Evolutionary conservation across 2,329 filamentous ascomycete species (phyloP), one percentile per base, ranked within the genome.

Genomic region (Phyllosticta citribraziliensis): DNA sequence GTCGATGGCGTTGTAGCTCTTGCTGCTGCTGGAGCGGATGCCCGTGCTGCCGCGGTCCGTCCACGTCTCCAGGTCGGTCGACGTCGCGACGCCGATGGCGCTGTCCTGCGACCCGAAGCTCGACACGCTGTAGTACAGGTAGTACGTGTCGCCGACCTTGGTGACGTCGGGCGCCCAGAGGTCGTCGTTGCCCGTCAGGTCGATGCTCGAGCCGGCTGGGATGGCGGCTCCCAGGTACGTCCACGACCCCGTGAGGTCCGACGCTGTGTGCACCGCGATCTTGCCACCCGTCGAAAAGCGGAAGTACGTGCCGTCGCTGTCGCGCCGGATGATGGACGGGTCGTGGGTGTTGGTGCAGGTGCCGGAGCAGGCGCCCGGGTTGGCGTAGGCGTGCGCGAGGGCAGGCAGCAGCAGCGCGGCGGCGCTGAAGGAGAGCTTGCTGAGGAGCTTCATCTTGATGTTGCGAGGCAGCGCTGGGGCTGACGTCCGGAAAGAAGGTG

Each of bases 81-180:
- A 79, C 0, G 77, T 82, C 1, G 80, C 81, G 4, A 82, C 71
- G 19, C 86, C 86, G 64, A 88, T 87, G 35, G 82, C 82, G 0
- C 82, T 85, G 69, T 78, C 73, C 64, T 87, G 84, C 0, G 77
- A 79, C 0, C 85, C 85, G 64, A 86, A 87, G 0, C 79, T 75
- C 40, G 80, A 84, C n/a, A 87, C 83, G 1, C 82, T 77, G 72
- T 88, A 87, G 78, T 86, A 88, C n/a, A 84, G 72, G 66, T 87
- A 81, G 74, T 87, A 89, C 0, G 76, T 75, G 59, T 73, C 75
- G 64, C 80, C 81, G n/a, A 88, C 76, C 17, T 81, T 73, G 19
- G 75, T 71, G 14, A 86, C 81, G 65, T 88, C 85, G 0, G 87
- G 87, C 1, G 86, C 86, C 80, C 80, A 83, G 11, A 82, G 73